Base-by-base conservation (phyloP, 116 monocot genomes). In the Trichopus zeylanicus region DNA sequence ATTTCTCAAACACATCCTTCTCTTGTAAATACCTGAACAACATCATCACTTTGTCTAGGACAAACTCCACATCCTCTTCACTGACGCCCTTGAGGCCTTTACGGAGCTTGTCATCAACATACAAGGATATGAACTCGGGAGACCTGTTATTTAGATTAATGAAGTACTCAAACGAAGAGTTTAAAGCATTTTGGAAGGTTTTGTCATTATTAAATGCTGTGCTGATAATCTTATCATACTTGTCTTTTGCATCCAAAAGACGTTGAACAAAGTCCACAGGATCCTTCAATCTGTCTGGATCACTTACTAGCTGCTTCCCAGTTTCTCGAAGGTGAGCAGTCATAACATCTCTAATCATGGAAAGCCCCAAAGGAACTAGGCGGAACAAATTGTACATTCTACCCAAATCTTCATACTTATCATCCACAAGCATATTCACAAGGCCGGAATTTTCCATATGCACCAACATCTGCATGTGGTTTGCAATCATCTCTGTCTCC, bases 31-130 rank as follows among this genome's bases (percentile, higher is more conserved):
- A 93, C 19, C 93, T 62, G 56, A 93, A 93, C 25, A 93, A 55
- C 80, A 89, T 93, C 93, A 93, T 93, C 23, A 93, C 93, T 69
- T 93, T 93, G 65, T 93, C 93, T 0, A 93, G 79, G 4, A 93
- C 79, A 27, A 64, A 22, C 64, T 93, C 93, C 23, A 88, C 76
- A 66, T 93, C 93, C 55, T 93, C 93, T 73, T 93, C 93, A 21
- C 73, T 84, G 5, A 79, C 78, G 13, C 79, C 86, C 59, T 89
- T 82, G 13, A 93, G 71, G 4, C 93, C 89, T 62, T 78, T 85
- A 3, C 89, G 82, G 29, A 93, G 80, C 63, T 93, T 93, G 51
- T 93, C 89, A 58, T 93, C 93, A 25, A 93, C 83, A 65, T 78
- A 93, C 16, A 93, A 55, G 20, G 93, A 93, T 28, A 93, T 93